These are phyloP conservation scores for Podospora appendiculata DNA, from an alignment of 495 filamentous ascomycete species.

Conservation along the genomic window DNA sequence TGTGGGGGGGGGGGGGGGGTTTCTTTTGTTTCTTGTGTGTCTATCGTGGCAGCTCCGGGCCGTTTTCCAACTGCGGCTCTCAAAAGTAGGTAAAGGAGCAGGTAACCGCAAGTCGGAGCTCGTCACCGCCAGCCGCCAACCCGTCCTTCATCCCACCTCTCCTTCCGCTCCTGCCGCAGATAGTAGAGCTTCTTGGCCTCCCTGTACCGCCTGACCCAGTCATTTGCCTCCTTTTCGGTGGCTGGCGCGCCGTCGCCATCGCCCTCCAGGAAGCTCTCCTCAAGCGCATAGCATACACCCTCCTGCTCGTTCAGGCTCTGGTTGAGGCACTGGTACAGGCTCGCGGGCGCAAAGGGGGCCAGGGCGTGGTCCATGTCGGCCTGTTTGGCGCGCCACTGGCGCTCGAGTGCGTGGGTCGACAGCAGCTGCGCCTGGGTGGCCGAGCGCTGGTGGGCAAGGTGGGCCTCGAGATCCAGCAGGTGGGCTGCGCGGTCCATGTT, in stretches of 20 bases:
- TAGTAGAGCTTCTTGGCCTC: slow-evolving; percentile 69
- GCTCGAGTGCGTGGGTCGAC: slow-evolving; percentile 74
- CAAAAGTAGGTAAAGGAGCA: no score
- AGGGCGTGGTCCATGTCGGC: slow-evolving; percentile 79
- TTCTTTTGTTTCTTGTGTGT: no score
- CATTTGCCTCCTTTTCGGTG: slow-evolving; percentile 68
- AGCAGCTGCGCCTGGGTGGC: slow-evolving; percentile 74
- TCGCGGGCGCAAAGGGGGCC: slow-evolving; percentile 74
- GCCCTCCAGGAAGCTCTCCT: slow-evolving; percentile 79
- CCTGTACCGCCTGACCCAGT: slow-evolving; percentile 75
- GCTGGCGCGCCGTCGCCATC: slow-evolving; percentile 30
- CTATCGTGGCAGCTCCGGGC: no score
- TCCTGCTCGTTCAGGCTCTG: slow-evolving; percentile 76
- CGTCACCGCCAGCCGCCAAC: slow-evolving; percentile 74
- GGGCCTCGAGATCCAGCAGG: slow-evolving; percentile 49
- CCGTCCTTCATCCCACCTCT: slow-evolving; percentile 89
- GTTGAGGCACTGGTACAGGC: slow-evolving; percentile 71
- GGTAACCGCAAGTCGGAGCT: no score
- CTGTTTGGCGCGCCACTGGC: slow-evolving; percentile 85
- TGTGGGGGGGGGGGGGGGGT: no score
- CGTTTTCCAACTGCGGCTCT: no score
- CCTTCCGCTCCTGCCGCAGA: slow-evolving; percentile 70
- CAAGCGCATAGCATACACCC: slow-evolving; percentile 67
- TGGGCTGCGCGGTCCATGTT: slow-evolving; percentile 62
- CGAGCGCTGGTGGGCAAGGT: slow-evolving; percentile 54